Base-by-base conservation (phyloP, 2,329 filamentous ascomycete genomes). In the Pyricularia sp. region DNA sequence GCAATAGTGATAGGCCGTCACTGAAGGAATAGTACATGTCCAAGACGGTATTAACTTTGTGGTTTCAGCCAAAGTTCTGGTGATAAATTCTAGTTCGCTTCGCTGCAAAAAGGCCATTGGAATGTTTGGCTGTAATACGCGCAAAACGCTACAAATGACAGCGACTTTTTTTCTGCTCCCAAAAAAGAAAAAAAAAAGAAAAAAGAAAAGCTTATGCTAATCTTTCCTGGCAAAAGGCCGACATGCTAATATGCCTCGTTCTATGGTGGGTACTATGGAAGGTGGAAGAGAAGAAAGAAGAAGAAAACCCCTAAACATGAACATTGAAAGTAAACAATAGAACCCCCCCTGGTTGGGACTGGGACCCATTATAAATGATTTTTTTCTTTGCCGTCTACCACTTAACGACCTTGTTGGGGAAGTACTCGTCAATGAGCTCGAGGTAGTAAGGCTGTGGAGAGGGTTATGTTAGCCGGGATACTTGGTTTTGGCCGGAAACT, bases 391-490 rank as follows among this genome's bases (percentile, higher is more conserved):
- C 31, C 36, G 26, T 67, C 65, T 70, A 93, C 91, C 91, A 93
- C 80, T 83, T 85, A 74, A 93, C 82, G 68, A 90, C 83, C 81
- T 85, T 88, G 69, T 86, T 82, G 36, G 88, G 88, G 76, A 92
- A 92, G 79, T 86, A 92, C 78, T 92, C 90, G 72, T 92, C 85
- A 72, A 93, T 92, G 68, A 93, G 83, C 70, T 89, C 89, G 72
- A 90, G 75, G 76, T 93, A 93, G 79, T 92, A 93, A 6, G 87
- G 87, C 86, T 87, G 70, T 26, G 0, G 10, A n/a, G 1, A 23
- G 20, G 6, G 50, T 70, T 72, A 71, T 69, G 64, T 71, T 64
- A 69, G 12, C 65, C n/a, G 42, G 30, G 71, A 14, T 9, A 9
- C 14, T 11, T 12, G 5, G 64, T n/a, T 30, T n/a, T 12, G 33